Percentiles rank a stretch among this genome's conserved stretches.
Evolutionary conservation across 1,139 yeast species (phyloP).

Genomic region (Magnusiomyces magnusii): DNA sequence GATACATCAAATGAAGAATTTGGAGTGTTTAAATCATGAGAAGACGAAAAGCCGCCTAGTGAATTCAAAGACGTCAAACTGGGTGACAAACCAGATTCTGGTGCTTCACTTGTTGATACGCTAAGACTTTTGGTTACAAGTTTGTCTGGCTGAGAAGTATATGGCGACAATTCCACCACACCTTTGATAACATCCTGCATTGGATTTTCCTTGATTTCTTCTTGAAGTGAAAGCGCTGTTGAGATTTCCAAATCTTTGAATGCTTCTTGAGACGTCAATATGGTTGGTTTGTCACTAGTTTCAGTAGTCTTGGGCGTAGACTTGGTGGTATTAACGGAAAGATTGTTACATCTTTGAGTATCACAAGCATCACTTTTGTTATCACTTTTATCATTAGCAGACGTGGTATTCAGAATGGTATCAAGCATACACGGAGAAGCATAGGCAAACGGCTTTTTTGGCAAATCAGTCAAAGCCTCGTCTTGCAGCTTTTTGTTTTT

Average conservation of each 20-base stretch:
- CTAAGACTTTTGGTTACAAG: no score
- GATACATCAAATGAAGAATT: no score
- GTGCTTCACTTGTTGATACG: neutral
- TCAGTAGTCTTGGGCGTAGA: no score
- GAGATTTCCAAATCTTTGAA: neutral
- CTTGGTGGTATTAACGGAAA: no score
- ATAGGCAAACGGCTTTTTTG: constrained; percentile 82
- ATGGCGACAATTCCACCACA: constrained; percentile 15
- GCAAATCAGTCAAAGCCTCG: constrained; percentile 61
- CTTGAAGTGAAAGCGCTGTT: neutral
- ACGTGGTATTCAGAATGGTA: neutral
- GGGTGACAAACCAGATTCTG: neutral
- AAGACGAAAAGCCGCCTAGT: neutral
- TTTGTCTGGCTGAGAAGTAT: constrained; percentile 2
- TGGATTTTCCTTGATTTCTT: neutral
- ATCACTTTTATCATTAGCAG: neutral
- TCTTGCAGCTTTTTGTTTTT: constrained; percentile 9
- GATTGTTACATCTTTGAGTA: no score
- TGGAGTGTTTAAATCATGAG: no score
- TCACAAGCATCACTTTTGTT: no score
- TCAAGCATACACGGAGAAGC: constrained; percentile 37
- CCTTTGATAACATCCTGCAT: constrained; percentile 15
- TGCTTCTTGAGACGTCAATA: neutral
- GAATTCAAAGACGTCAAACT: neutral
- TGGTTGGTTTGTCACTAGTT: neutral